These are phyloP conservation scores for Panaeolus cyanescens DNA, from an alignment of 768 basidiomycete species.

Conservation along the genomic window DNA sequence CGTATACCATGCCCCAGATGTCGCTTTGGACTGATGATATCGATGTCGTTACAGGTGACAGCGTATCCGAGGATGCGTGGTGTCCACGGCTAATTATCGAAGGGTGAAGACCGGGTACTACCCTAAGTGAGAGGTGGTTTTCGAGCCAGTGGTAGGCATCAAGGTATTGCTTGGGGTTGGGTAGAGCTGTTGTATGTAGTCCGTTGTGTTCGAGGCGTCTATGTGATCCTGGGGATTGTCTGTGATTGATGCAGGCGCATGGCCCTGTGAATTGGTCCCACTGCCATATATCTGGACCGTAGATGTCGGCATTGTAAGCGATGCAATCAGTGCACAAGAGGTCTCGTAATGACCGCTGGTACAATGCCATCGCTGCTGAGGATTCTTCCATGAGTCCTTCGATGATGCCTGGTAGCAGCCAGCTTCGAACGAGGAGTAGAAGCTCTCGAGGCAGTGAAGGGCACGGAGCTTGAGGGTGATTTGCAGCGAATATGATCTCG, in stretches of 20 bases:
- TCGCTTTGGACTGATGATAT: conserved; percentile 7
- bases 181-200: background rate
- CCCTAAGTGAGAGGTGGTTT: conserved; percentile 42
- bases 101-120: conserved; percentile 29
- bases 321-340: conserved; percentile 52
- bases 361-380: conserved; percentile 38
- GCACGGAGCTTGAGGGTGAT: conserved; percentile 12
- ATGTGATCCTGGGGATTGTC: background rate
- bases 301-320: conserved; percentile 55
- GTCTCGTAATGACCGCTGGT: conserved; percentile 40
- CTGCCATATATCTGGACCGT: conserved; percentile 50
- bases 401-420: conserved; percentile 46
- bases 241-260: conserved; percentile 40
- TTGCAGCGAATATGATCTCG: conserved; percentile 28
- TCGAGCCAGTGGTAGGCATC: conserved; percentile 50
- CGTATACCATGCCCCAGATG: conserved; percentile 46
- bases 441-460: conserved; percentile 48
- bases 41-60: background rate
- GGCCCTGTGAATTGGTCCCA: conserved; percentile 55
- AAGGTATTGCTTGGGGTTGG: conserved; percentile 32
- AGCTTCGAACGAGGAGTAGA: conserved; percentile 51
- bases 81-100: conserved; percentile 13
- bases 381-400: conserved; percentile 43
- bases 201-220: background rate
- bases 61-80: conserved; percentile 1